Evolutionary conservation across 306 rosid genomes (phyloP), one percentile per base, ranked within the genome.

Genomic region (Lathyrus tuberosus): DNA sequence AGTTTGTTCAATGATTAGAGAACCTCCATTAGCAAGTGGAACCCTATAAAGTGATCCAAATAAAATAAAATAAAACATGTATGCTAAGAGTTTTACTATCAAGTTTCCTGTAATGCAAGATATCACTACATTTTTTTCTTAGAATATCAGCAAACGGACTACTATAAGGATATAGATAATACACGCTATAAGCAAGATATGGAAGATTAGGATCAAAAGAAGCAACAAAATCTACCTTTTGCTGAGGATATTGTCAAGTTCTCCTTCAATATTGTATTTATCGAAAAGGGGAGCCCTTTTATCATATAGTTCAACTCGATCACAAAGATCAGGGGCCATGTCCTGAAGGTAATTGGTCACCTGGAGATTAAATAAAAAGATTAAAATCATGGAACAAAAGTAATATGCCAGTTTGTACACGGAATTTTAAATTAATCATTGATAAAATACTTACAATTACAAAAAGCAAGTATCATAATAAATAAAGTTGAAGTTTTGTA

Each of bases 271-370:
- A 76, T 91, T 84, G 72, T 82, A 94, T 81, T 84, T 86, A 81
- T 89, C 96, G 11, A 94, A 94, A 77, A 94, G 96, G 28, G 99
- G 97, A 75, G 82, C 76, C 70, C 83, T 84, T 84, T 81, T 89
- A 48, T 86, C 73, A 65, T 83, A 79, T 53, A 91, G 82, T 77
- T 91, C 97, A 61, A 94, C 95, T 64, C 92, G 89, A 75, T 88
- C 95, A 79, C 95, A 94, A 38, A 94, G 97, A 81, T 88, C 84
- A 47, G 99, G 97, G 43, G 99, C 96, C 65, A 94, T 94, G 17
- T 94, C 99, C 89, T 91, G 99, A 71, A 94, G 99, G 88, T 94
- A 94, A 80, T 78, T 94, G 46, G 89, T 88, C 79, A 88, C 99
- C 99, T 94, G 87, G 54, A 67, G 48, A 69, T 35, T 22, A 80